Conservation (phyloP, 805 yeast species). For the Tetrapisispora pingtungensis region DNA sequence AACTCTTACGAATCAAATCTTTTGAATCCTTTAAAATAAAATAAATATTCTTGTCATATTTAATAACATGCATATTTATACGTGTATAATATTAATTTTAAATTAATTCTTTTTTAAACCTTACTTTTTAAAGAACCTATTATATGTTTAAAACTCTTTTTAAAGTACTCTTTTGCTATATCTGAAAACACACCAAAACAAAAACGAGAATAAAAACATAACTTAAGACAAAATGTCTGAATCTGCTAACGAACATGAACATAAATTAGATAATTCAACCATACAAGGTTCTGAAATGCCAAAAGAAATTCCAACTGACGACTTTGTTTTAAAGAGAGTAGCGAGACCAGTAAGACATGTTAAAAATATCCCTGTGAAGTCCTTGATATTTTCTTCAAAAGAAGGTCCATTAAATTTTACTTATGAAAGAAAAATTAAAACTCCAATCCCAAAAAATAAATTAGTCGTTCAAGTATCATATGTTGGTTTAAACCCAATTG, state of each 20-base stretch:
- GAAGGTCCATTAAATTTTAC: slow-evolving; percentile 34
- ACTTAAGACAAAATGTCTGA: background rate
- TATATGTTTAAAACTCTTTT: too few species aligned
- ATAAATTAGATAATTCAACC: slow-evolving; percentile 13
- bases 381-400: slow-evolving; percentile 34
- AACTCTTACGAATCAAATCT: too few species aligned
- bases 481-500: slow-evolving; percentile 58
- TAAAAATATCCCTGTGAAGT: slow-evolving; percentile 40
- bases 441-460: slow-evolving; percentile 39
- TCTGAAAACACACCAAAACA: too few species aligned
- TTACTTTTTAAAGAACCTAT: too few species aligned
- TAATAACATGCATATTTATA: too few species aligned
- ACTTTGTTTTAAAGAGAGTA: slow-evolving; percentile 27
- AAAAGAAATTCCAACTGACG: slow-evolving; percentile 17
- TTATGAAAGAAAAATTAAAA: slow-evolving; percentile 41
- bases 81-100: too few species aligned
- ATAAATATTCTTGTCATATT: too few species aligned
- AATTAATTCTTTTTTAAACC: too few species aligned
- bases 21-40: too few species aligned
- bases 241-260: slow-evolving; percentile 13
- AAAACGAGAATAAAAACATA: background rate
- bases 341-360: slow-evolving; percentile 43
- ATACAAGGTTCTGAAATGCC: slow-evolving; percentile 18
- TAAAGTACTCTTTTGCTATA: too few species aligned
- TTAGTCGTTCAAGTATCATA: slow-evolving; percentile 50